Conservation (phyloP, 1,139 yeast species). For the Yamadazyma buinensis region DNA sequence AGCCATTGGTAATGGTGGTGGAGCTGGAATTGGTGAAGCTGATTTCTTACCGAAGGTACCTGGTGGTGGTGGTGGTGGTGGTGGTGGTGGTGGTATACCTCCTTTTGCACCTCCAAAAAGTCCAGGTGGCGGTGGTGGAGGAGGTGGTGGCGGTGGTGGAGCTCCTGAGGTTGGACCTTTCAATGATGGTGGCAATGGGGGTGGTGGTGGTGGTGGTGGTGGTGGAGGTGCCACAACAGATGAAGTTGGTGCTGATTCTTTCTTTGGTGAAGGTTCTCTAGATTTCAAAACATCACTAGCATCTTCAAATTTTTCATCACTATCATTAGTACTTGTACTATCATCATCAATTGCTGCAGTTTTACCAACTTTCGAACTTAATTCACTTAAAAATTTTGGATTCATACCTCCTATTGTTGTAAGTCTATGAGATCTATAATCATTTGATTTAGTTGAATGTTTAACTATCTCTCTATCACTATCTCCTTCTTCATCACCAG, state of each 20-base stretch:
- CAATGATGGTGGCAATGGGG: conserved; percentile 23
- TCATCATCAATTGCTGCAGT: conserved; percentile 29
- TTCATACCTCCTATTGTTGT: conserved; percentile 41
- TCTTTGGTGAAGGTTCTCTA: conserved; percentile 1
- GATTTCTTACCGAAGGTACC: conserved; percentile 7
- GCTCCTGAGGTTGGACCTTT: conserved; percentile 19
- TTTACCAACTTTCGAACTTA: conserved; percentile 48
- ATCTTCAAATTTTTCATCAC: conserved; percentile 11
- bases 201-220: conserved; percentile 20
- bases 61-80: conserved; percentile 20
- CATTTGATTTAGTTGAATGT: conserved; percentile 10
- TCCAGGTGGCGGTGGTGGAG: conserved; percentile 21
- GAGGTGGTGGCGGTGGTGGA: conserved; percentile 22
- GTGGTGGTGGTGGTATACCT: conserved; percentile 8
- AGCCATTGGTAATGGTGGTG: conserved; percentile 15
- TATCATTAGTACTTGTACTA: conserved; percentile 4
- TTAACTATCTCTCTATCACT: conserved; percentile 17
- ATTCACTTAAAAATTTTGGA: conserved; percentile 56
- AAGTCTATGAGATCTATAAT: conserved; percentile 26
- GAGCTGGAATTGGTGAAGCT: conserved; percentile 21
- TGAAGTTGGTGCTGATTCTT: conserved; percentile 10
- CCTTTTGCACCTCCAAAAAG: conserved; percentile 3
- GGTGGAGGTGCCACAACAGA: conserved; percentile 21
- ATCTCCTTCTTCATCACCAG: conserved; percentile 6
- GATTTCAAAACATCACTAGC: conserved; percentile 13